Evolutionary conservation across 108 stramenopile species (phyloP), one percentile per base, ranked within the genome.

Genomic region (Chaetoceros muelleri): DNA sequence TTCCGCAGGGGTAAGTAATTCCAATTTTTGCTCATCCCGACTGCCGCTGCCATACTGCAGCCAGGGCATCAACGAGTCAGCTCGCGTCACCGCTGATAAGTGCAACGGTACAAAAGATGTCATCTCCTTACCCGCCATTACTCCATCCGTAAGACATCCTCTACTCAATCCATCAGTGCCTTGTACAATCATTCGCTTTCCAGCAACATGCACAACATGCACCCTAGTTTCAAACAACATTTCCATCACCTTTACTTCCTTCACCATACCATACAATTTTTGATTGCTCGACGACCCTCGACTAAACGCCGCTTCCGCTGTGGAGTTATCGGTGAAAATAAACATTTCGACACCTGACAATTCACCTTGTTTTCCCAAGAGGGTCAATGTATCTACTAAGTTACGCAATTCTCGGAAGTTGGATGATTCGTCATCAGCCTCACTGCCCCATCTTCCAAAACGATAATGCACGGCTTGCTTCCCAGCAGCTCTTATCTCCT

Each of bases 281-380:
- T 54, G 50, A 7, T 56, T 60, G 0, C 52, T 48, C 2, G 72
- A 65, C 3, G 58, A 49, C 0, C 72, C 72, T 27, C 60, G 59
- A 21, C 27, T 44, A 23, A 64, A 66, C 3, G 45, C 62, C 7
- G 52, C 54, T 48, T 80, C 71, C 0, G 67, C 64, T 3, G 58
- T 62, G 2, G 58, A 58, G 62, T 75, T 75, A 59, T 78, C 71
- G 0, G 74, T 80, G 63, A 74, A 75, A 2, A 79, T 16, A 28
- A 64, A 79, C 2, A 79, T 25, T 24, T 79, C 78, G 0, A 54
- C 50, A 17, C 45, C 46, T 1, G 28, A 2, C 18, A 74, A 22
- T 31, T 52, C 3, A 3, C 70, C 67, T 0, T 55, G 46, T 2
- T 34, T 30, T 7, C 27, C 34, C 30, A 16, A 53, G 21, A 50